phyloP scores from a whole-genome alignment of 768 basidiomycete species.

The Amanita rubescens region DNA sequence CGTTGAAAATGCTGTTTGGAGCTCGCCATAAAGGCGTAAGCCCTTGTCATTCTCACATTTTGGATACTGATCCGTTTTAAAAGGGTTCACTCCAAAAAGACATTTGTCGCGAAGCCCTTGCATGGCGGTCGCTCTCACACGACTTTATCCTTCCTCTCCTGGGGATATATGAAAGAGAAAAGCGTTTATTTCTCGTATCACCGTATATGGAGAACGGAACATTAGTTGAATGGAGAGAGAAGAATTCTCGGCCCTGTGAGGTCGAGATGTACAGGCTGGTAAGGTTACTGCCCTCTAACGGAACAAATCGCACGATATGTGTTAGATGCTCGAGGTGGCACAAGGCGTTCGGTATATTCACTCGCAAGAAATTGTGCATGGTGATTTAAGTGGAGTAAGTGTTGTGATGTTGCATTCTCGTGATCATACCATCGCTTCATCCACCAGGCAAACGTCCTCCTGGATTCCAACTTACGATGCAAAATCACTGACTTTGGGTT shows the following conservation, averaged over 20 bases:
- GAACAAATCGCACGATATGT: background rate
- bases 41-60: background rate
- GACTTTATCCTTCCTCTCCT: background rate
- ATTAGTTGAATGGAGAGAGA: background rate
- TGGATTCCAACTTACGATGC: background rate
- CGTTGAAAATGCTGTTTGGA: background rate
- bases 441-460: background rate
- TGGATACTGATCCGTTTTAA: background rate
- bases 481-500: conserved; percentile 1
- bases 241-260: background rate
- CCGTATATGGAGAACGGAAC: background rate
- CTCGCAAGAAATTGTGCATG: conserved; percentile 1
- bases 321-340: background rate
- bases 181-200: background rate
- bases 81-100: background rate
- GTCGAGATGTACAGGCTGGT: background rate
- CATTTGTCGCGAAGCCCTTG: background rate
- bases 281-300: background rate
- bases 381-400: background rate
- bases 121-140: background rate
- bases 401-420: background rate
- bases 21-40: background rate
- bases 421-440: background rate
- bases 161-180: background rate
- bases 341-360: background rate